Base-by-base conservation (phyloP, 108 stramenopile species). In the Discostella stelligeroides region DNA sequence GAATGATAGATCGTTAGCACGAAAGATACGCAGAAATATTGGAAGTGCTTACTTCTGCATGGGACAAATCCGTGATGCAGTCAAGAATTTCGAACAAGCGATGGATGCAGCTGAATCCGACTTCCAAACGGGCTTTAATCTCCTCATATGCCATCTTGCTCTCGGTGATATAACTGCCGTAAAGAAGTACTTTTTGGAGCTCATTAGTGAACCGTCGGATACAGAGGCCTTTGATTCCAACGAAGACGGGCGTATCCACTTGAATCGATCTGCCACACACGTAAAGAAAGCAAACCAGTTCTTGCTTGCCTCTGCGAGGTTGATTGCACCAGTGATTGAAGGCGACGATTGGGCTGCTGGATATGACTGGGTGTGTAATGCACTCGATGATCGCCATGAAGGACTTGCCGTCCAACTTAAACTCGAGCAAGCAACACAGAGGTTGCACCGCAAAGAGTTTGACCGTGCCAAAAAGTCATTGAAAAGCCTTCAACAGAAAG, bases 61-160 rank as follows among this genome's bases (percentile, higher is more conserved):
- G 64, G 89, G 91, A 3, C 85, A 88, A 63, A 89, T 85, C 54
- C 89, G 84, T 46, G 91, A 94, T 57, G 92, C 95, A 55, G 82
- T 95, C 40, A 84, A 90, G 63, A 71, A 66, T 70, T 92, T 87
- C 66, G 91, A 94, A 63, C 72, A 88, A 37, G 80, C 87, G 18
- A 89, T 95, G 86, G 70, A 76, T 34, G 63, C 75, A 17, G 34
- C 58, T 34, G 79, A 86, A n/a, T n/a, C n/a, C 9, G 88, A 96
- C 60, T 82, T 87, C 70, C 88, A 90, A 74, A 83, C 89, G 25
- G 92, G 89, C 20, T 95, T 94, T 72, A 93, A 95, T 55, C 82
- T 95, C 54, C 54, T 96, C 2, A 45, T 96, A 23, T 96, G 95
- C 66, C 87, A 92, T 63, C 91, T 84, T 27, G 92, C 94, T 9